Evolutionary conservation across 2,329 filamentous ascomycete species (phyloP), one percentile per base, ranked within the genome.

Genomic region (Curvularia verruculosa): DNA sequence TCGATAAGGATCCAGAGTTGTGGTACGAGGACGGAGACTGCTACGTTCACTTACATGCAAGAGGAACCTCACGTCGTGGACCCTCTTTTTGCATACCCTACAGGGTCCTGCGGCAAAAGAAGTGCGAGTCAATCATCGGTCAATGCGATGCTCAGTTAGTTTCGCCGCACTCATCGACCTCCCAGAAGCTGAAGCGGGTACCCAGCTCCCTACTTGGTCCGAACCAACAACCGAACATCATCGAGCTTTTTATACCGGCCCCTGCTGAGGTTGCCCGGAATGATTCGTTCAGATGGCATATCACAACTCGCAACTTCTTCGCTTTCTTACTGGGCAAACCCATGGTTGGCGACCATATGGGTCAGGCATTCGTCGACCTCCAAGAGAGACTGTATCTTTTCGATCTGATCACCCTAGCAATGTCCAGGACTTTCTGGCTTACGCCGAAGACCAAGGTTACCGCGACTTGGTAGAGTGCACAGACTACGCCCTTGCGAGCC

Each of bases 241-340:
- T 78, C 53, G 86, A 92, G 49, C 78, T 93, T 1, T 91, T 87
- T 70, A 86, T 94, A n/a, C 86, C 89, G 2, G 80, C 88, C 1
- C 88, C 89, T 0, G 70, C 81, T 1, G 75, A 78, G 31, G 75
- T 80, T 4, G 81, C 83, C 46, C 81, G 82, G 61, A 79, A 82
- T 3, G 82, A 87, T 58, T 78, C 84, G 0, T 85, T 86, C 63
- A 74, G 80, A 36, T 89, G 89, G 72, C 87, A 91, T 65, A 70
- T 91, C 5, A 85, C 87, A 1, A 90, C 86, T 3, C 84, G 90
- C 13, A 94, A 94, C 68, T 85, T 92, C 65, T 88, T 93, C 56
- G 90, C 90, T 3, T 92, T 87, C 80, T 73, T 90, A 1, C 83
- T 85, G 54, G 80, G 84, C 3, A 84, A 84, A 58, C 85, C 90